Evolutionary conservation across 768 basidiomycete genomes (phyloP), one percentile per base, ranked within the genome.

Genomic region (Paxillus involutus): DNA sequence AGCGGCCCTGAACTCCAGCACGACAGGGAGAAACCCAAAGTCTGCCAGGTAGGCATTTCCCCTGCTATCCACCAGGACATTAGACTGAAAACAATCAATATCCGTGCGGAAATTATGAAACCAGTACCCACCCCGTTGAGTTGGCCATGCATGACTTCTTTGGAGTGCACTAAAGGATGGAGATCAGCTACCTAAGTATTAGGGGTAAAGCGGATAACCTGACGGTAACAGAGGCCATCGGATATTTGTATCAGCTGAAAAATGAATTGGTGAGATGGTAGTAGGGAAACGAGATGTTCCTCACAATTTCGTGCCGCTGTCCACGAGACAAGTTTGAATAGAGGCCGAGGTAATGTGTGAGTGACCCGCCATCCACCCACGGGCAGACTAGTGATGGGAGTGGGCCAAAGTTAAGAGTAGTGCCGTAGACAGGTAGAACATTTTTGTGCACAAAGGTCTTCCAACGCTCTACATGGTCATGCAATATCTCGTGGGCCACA

Each of bases 131-230:
- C 77, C n/a, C 73, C 77, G 56, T 76, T 77, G 19, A 80, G 65
- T 47, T 80, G 79, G 0, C 78, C 77, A 47, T 78, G 79, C n/a
- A 78, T 66, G 26, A 80, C 68, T 9, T 66, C 59, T 19, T 35
- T 36, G 9, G 60, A 62, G 32, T 58, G 56, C 6, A 49, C 56
- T 57, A 21, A 9, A 12, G 43, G 12, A 5, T 6, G 9, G 29
- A 8, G 17, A 4, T 55, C 14, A 44, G 17, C 26, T 19, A n/a
- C 19, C 17, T 5, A 2, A n/a, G 32, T 12, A 29, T 30, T 5
- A 12, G 14, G 21, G 21, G 13, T 46, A 36, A 32, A 11, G 5
- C 26, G 26, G 9, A 29, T 16, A 29, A 39, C 21, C 56, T 26
- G n/a, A 57, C 56, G 58, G 50, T 67, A 67, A 3, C 48, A 56